phyloP scores from a whole-genome alignment of 306 rosid species.

The Glycyrrhiza uralensis region DNA sequence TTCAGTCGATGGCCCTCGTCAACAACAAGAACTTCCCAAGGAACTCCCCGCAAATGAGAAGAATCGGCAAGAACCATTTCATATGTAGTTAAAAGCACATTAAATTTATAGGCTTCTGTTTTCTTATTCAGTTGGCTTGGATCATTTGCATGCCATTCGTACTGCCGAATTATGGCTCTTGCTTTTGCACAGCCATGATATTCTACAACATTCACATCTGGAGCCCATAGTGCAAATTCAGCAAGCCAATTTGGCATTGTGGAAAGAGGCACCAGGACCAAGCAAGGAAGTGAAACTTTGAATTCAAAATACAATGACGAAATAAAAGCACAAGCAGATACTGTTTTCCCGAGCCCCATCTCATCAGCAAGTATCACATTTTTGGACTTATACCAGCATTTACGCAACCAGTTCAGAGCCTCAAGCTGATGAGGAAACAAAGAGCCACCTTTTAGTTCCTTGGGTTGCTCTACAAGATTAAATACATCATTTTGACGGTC shows the following conservation, averaged over 20 bases:
- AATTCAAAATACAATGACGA: constrained; percentile 85
- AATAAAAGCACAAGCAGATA: constrained; percentile 90
- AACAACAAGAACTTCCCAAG: constrained; percentile 99
- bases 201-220: constrained; percentile 90
- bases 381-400: constrained; percentile 89
- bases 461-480: constrained; percentile 84
- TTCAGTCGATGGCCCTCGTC: constrained; percentile 98
- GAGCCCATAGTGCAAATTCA: constrained; percentile 93
- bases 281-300: constrained; percentile 89
- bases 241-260: constrained; percentile 99
- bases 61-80: constrained; percentile 99
- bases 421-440: constrained; percentile 99
- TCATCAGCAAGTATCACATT: constrained; percentile 99
- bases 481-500: constrained; percentile 58
- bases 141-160: constrained; percentile 94
- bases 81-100: constrained; percentile 92
- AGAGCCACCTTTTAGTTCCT: constrained; percentile 89
- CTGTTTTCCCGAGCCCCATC: constrained; percentile 99
- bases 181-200: constrained; percentile 99
- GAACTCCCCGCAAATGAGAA: constrained; percentile 91
- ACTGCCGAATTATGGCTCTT: constrained; percentile 84
- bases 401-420: constrained; percentile 98
- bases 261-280: constrained; percentile 96
- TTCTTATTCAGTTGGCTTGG: constrained; percentile 54
- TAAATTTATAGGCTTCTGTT: constrained; percentile 79